phyloP scores from a whole-genome alignment of 768 basidiomycete species.

The Leccinum disarticulatum region DNA sequence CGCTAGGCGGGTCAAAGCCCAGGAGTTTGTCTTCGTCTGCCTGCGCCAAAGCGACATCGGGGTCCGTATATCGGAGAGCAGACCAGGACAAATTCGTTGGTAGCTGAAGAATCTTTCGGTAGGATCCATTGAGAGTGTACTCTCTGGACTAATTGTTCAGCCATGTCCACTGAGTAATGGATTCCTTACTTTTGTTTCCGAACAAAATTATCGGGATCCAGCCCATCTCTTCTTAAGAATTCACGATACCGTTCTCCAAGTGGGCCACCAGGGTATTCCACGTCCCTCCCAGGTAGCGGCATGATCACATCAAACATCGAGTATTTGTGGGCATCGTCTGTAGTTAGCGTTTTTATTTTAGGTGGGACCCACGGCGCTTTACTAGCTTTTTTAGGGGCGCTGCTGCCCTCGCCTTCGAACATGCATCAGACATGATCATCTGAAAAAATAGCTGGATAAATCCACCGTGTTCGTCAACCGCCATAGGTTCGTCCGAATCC shows the following conservation, averaged over 20 bases:
- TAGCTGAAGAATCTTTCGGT: slow-evolving; percentile 85
- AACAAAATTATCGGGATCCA: slow-evolving; percentile 87
- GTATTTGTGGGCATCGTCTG: slow-evolving; percentile 76
- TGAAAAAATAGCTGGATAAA: slow-evolving; percentile 11
- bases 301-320: slow-evolving; percentile 94
- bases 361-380: slow-evolving; percentile 58
- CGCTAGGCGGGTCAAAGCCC: slow-evolving; percentile 68
- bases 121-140: slow-evolving; percentile 90
- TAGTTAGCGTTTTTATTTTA: slow-evolving; percentile 74
- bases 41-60: slow-evolving; percentile 88
- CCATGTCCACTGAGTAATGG: neutral
- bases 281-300: slow-evolving; percentile 95
- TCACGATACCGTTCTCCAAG: slow-evolving; percentile 86
- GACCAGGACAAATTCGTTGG: slow-evolving; percentile 83
- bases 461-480: slow-evolving; percentile 34
- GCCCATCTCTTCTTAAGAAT: slow-evolving; percentile 79
- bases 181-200: slow-evolving; percentile 80
- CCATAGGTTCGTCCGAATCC: slow-evolving; percentile 32
- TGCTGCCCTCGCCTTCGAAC: slow-evolving; percentile 21
- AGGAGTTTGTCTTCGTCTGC: slow-evolving; percentile 94
- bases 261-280: slow-evolving; percentile 84
- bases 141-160: slow-evolving; percentile 53
- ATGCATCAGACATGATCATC: slow-evolving; percentile 7
- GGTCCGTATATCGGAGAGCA: slow-evolving; percentile 86
- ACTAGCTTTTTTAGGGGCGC: slow-evolving; percentile 21